Evolutionary conservation across 108 stramenopile genomes (phyloP).

Genomic region (Skeletonema costatum): DNA sequence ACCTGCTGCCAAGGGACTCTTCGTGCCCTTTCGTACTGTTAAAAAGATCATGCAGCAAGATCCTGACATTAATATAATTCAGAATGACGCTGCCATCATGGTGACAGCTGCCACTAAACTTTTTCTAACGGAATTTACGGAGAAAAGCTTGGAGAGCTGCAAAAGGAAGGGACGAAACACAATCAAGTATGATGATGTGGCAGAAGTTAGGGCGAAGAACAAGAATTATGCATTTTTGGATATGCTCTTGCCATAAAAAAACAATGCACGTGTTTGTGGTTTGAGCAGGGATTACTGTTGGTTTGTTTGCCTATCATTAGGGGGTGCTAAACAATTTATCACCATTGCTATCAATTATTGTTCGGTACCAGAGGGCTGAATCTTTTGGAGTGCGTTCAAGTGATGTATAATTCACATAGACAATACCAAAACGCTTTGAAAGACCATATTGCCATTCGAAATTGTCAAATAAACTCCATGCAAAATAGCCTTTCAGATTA

Average conservation of each 20-base stretch:
- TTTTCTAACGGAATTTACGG: conserved; percentile 74
- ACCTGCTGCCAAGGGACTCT: conserved; percentile 73
- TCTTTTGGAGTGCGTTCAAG: conserved; percentile 80
- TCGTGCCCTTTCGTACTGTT: conserved; percentile 81
- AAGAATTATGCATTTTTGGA: conserved; percentile 68
- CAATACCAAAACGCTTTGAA: conserved; percentile 84
- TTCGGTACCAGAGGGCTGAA: conserved; percentile 72
- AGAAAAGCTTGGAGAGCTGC: conserved; percentile 66
- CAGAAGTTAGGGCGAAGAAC: conserved; percentile 79
- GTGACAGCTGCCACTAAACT: conserved; percentile 75
- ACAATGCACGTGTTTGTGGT: background rate
- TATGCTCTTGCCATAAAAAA: conserved; percentile 64
- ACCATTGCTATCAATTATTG: conserved; percentile 60
- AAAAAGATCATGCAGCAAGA: conserved; percentile 88
- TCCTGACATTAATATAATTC: conserved; percentile 80
- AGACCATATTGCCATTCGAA: conserved; percentile 96
- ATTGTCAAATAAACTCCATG: conserved; percentile 92
- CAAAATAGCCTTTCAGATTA: conserved; percentile 89
- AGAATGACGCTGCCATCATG: conserved; percentile 88
- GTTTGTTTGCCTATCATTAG: background rate
- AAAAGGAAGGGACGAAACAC: conserved; percentile 74
- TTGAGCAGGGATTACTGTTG: no score
- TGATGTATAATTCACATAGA: conserved; percentile 88
- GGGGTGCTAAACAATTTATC: background rate
- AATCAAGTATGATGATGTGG: conserved; percentile 88